These are phyloP conservation scores for Daphne laureola DNA, from an alignment of 441 rosid species.

Conservation along the genomic window DNA sequence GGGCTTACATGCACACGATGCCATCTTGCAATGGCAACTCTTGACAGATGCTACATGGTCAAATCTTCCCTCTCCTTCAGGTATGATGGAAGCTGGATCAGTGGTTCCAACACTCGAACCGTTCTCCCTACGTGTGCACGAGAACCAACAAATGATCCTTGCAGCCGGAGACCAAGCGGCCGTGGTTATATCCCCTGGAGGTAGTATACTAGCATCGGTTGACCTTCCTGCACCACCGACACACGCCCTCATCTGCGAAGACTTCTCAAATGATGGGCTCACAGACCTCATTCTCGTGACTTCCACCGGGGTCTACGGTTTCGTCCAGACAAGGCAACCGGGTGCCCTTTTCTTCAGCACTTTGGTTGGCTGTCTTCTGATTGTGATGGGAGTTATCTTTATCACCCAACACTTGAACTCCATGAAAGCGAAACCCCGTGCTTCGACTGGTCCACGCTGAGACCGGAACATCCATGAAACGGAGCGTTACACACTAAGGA, in stretches of 20 bases:
- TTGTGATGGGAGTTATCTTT: conserved; percentile 90
- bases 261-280: conserved; percentile 87
- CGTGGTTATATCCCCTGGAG: conserved; percentile 75
- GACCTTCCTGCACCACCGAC: conserved; percentile 87
- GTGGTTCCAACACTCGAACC: conserved; percentile 86
- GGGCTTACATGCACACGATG: conserved; percentile 77
- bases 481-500: too few species aligned
- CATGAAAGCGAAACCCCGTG: conserved; percentile 68
- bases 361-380: conserved; percentile 81
- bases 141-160: conserved; percentile 82
- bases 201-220: conserved; percentile 60
- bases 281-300: conserved; percentile 86
- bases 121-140: conserved; percentile 61
- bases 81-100: conserved; percentile 67
- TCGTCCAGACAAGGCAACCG: conserved; percentile 93
- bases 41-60: conserved; percentile 92
- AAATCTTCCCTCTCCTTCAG: conserved; percentile 87
- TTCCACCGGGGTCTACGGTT: conserved; percentile 81
- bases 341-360: conserved; percentile 99
- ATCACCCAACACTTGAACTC: conserved; percentile 87
- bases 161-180: conserved; percentile 95
- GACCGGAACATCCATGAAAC: background rate
- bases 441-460: conserved; percentile 40
- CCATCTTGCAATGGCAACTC: conserved; percentile 95
- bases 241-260: conserved; percentile 77